phyloP scores from a whole-genome alignment of 176 grass and related monocot genomes.

The Triticum timopheevii region DNA sequence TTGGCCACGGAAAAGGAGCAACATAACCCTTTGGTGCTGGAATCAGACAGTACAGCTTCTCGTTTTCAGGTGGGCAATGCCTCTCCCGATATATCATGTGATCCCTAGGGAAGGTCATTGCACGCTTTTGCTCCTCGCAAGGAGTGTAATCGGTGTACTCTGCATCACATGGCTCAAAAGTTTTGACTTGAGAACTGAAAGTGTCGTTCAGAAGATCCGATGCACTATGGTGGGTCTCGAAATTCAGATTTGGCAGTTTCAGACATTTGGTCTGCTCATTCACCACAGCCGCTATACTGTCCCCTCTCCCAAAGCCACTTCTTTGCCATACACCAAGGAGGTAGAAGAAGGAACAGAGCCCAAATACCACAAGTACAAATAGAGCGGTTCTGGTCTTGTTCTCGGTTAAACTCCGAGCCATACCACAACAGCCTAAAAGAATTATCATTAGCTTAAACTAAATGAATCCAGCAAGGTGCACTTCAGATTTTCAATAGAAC shows the following conservation, averaged over 20 bases:
- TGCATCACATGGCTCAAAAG: constrained; percentile 59
- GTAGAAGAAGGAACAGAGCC: constrained; percentile 75
- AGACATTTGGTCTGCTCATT: constrained; percentile 67
- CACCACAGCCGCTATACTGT: constrained; percentile 56
- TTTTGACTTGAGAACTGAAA: constrained; percentile 26
- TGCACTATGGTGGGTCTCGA: constrained; percentile 71
- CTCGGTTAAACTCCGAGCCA: constrained; percentile 58
- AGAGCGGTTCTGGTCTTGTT: constrained; percentile 58
- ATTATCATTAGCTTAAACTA: not conserved
- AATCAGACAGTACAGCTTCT: constrained; percentile 71
- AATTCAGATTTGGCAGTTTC: constrained; percentile 53
- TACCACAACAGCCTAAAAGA: constrained; percentile 34
- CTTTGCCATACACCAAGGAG: constrained; percentile 69
- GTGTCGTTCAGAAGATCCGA: constrained; percentile 34
- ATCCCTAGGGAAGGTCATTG: constrained; percentile 67
- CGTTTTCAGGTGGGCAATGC: constrained; percentile 67
- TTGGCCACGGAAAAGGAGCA: constrained; percentile 76
- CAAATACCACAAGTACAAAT: constrained; percentile 49
- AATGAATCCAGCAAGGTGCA: not conserved
- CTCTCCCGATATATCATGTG: constrained; percentile 81
- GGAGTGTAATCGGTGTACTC: constrained; percentile 88
- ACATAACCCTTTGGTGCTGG: constrained; percentile 78
- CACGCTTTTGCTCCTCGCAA: constrained; percentile 74
- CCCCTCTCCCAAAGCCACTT: constrained; percentile 71
- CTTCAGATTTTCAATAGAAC: constrained; percentile 1